phyloP scores from a whole-genome alignment of 139 green algal species.

The Coccomyxa sp. region DNA sequence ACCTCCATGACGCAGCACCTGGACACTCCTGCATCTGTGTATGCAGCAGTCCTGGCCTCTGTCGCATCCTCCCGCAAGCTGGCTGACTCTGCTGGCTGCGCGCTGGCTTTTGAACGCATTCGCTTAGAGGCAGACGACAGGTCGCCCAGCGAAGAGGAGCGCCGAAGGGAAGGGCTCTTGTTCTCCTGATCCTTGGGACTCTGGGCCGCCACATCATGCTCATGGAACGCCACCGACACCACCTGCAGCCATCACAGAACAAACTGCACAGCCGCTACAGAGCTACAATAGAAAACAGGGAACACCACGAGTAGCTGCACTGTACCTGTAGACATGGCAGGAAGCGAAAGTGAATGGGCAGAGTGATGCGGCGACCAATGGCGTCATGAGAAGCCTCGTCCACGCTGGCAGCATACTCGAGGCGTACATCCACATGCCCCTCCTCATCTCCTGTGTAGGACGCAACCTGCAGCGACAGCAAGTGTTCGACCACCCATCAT shows the following conservation, averaged over 20 bases:
- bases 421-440: neutral
- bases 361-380: conserved; percentile 15
- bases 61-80: neutral
- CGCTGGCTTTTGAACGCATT: conserved; percentile 3
- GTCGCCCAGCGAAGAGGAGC: neutral
- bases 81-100: neutral
- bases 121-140: neutral
- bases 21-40: neutral
- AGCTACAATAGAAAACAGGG: neutral
- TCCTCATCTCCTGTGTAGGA: conserved; percentile 13
- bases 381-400: neutral
- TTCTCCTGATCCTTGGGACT: neutral
- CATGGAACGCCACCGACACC: conserved; percentile 9
- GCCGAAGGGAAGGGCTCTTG: neutral
- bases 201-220: neutral
- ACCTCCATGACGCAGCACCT: conserved; percentile 25
- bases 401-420: conserved; percentile 18
- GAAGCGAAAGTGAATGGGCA: conserved; percentile 20
- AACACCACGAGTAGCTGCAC: neutral
- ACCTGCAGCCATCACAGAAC: conserved; percentile 5
- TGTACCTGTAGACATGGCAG: conserved; percentile 29
- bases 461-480: neutral
- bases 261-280: neutral
- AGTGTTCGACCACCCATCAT: neutral
- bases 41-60: neutral